Conservation (phyloP, 768 basidiomycete species). For the Pisolithus orientalis region DNA sequence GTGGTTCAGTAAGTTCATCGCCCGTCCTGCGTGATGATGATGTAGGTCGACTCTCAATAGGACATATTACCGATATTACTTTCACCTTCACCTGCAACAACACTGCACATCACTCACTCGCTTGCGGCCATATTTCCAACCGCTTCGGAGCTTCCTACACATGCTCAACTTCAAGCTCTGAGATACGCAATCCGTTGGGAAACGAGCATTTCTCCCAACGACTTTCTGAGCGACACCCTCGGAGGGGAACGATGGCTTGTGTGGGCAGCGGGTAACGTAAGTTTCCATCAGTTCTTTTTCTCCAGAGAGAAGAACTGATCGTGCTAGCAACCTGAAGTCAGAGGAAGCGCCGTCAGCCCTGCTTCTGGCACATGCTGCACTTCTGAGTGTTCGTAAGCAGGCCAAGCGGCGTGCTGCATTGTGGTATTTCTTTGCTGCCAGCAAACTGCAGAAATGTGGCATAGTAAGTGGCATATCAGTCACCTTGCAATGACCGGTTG, state of each 20-base stretch:
- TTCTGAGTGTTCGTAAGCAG: conserved; percentile 54
- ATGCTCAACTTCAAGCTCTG: conserved; percentile 63
- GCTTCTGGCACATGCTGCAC: conserved; percentile 75
- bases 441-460: conserved; percentile 74
- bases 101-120: conserved; percentile 57
- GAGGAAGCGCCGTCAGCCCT: conserved; percentile 79
- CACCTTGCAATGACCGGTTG: conserved; percentile 3
- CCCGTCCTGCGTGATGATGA: neutral
- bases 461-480: conserved; percentile 48
- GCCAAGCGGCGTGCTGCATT: conserved; percentile 61
- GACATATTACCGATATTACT: conserved; percentile 77
- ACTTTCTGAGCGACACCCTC: conserved; percentile 51
- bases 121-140: conserved; percentile 42
- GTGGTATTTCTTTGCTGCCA: conserved; percentile 76
- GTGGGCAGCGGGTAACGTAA: conserved; percentile 77
- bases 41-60: conserved; percentile 32
- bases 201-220: conserved; percentile 46
- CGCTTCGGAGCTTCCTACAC: conserved; percentile 45
- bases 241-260: conserved; percentile 85
- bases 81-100: conserved; percentile 57
- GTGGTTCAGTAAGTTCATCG: conserved; percentile 65
- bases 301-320: conserved; percentile 18
- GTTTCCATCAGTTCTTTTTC: conserved; percentile 20
- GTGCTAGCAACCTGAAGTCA: conserved; percentile 42
- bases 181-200: conserved; percentile 75